A percentile compares a stretch with the other conserved stretches of the same genome.
phyloP scores from a whole-genome alignment of 306 rosid species.

The Sesbania bispinosa region DNA sequence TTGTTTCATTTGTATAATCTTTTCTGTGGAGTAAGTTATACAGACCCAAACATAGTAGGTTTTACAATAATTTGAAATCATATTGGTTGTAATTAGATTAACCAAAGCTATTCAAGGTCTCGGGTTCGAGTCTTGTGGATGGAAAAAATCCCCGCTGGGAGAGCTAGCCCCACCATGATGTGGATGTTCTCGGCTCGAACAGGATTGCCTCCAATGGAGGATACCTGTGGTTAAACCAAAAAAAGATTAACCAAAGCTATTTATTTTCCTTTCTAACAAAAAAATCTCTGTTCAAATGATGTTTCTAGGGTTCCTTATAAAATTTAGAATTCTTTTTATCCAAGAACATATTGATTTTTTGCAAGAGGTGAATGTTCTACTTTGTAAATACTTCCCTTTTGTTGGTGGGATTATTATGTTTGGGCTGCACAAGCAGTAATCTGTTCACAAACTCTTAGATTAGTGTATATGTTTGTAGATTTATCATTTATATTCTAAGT shows the following conservation, averaged over 20 bases:
- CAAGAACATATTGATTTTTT: not conserved
- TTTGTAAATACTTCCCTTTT: not conserved
- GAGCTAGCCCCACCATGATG: no score
- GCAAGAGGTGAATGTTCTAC: not conserved
- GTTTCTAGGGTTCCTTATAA: conserved; percentile 2
- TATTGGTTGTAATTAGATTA: not conserved
- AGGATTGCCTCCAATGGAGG: no score
- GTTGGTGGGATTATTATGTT: not conserved
- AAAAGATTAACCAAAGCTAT: not conserved
- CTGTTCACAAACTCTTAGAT: not conserved
- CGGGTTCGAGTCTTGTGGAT: no score
- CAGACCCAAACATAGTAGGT: not conserved
- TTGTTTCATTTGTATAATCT: not conserved
- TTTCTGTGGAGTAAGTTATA: not conserved
- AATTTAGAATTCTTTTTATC: not conserved
- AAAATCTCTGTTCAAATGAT: not conserved
- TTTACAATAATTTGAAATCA: not conserved
- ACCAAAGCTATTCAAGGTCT: not conserved
- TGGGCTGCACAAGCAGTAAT: not conserved
- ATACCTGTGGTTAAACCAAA: no score
- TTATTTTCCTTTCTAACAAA: not conserved
- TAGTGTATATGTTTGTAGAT: not conserved
- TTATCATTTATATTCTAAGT: not conserved
- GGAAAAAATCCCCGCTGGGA: no score
- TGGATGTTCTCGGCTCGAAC: no score